These are phyloP conservation scores for Lycium barbarum DNA, from an alignment of 257 asterid species.

Conservation along the genomic window DNA sequence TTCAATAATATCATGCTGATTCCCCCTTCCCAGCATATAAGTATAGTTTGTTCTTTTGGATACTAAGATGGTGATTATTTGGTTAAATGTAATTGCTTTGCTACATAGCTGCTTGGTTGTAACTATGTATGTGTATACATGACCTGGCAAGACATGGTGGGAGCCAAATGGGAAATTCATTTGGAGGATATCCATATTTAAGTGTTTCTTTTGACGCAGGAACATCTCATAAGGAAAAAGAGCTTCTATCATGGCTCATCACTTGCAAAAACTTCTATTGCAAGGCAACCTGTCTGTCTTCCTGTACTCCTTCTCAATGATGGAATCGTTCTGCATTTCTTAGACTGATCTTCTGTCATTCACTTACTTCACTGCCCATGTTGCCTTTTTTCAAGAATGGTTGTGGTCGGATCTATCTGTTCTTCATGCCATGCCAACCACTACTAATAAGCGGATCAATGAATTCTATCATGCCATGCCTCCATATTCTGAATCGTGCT, in stretches of 20 bases:
- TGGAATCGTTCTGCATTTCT: conserved; percentile 68
- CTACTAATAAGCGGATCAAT: conserved; percentile 66
- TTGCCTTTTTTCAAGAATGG: conserved; percentile 68
- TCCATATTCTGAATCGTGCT: conserved; percentile 72
- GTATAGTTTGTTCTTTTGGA: neutral
- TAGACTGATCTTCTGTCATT: conserved; percentile 56
- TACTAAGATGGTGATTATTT: neutral
- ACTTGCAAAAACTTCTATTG: conserved; percentile 69
- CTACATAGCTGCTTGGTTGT: neutral
- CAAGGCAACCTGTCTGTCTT: conserved; percentile 74
- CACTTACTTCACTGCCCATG: conserved; percentile 59
- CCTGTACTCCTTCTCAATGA: conserved; percentile 67
- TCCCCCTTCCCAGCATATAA: neutral
- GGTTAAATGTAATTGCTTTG: conserved; percentile 5
- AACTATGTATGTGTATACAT: neutral
- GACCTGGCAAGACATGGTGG: conserved; percentile 5
- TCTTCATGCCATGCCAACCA: conserved; percentile 79
- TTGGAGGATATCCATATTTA: conserved; percentile 52
- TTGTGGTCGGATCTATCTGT: conserved; percentile 60
- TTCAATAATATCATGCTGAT: neutral
- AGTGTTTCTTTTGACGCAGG: conserved; percentile 94
- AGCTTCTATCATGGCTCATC: conserved; percentile 71
- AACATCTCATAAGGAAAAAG: conserved; percentile 64
- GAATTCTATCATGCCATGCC: conserved; percentile 85
- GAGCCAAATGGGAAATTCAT: conserved; percentile 37